These are phyloP conservation scores for Carex parvula DNA, from an alignment of 176 grass and related monocot genomes.

Conservation along the genomic window DNA sequence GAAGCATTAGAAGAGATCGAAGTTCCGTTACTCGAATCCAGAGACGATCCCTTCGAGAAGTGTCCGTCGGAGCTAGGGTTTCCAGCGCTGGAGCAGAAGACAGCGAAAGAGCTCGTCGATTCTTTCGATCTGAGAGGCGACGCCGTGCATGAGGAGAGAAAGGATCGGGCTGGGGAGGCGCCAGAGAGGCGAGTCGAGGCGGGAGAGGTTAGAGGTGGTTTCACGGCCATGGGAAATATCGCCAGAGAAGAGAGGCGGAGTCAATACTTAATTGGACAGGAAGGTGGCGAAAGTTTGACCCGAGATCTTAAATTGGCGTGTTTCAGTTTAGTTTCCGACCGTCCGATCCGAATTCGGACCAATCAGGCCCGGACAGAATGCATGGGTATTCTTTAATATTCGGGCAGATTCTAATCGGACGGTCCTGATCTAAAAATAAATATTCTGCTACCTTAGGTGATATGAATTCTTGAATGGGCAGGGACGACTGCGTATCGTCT, in stretches of 20 bases:
- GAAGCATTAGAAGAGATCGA: slow-evolving; percentile 36
- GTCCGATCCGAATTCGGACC: too few species aligned
- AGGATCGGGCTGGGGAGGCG: slow-evolving; percentile 22
- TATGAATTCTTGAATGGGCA: too few species aligned
- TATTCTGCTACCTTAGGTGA: too few species aligned
- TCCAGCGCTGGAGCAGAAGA: slow-evolving; percentile 25
- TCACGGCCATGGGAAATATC: slow-evolving; percentile 41
- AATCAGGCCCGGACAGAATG: too few species aligned
- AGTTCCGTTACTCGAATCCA: slow-evolving; percentile 38
- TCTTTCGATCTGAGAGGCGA: slow-evolving; percentile 13
- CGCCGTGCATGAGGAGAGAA: slow-evolving; percentile 21
- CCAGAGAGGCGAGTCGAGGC: slow-evolving; percentile 35
- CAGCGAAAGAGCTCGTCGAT: slow-evolving; percentile 16
- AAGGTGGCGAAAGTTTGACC: slow-evolving; percentile 14
- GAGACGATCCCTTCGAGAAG: slow-evolving; percentile 11
- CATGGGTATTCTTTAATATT: too few species aligned
- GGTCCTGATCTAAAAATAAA: too few species aligned
- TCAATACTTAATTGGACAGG: not conserved
- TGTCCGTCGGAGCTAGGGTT: slow-evolving; percentile 32
- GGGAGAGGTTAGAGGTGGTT: slow-evolving; percentile 33
- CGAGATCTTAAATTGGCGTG: not conserved
- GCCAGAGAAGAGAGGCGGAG: not conserved
- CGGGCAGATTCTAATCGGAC: too few species aligned
- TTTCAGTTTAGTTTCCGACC: too few species aligned
- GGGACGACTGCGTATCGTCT: too few species aligned